These are phyloP conservation scores for Globisporangium sylvaticum DNA, from an alignment of 352 stramenopile species.

Conservation along the genomic window DNA sequence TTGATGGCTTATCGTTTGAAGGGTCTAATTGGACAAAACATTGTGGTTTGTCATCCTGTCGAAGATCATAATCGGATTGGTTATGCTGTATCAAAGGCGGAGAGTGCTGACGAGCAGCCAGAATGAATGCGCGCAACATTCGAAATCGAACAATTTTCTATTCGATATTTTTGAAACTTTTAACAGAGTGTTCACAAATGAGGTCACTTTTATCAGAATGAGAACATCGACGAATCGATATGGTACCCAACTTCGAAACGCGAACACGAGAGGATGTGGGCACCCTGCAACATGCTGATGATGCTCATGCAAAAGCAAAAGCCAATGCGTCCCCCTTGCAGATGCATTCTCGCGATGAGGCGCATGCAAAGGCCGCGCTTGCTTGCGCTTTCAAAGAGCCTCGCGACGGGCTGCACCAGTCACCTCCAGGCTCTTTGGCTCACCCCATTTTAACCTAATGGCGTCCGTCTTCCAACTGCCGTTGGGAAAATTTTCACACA, in stretches of 20 bases:
- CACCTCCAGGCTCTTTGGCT: neutral
- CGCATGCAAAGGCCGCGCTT: neutral
- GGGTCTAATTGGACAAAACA: neutral
- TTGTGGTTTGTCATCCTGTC: fast-evolving
- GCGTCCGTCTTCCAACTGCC: neutral
- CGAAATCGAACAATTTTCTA: neutral
- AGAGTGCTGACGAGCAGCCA: neutral
- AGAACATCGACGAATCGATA: too few relatives aligned
- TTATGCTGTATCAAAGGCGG: neutral
- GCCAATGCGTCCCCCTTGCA: neutral
- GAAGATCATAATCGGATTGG: neutral
- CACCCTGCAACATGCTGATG: too few relatives aligned
- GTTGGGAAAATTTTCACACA: neutral
- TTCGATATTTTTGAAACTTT: neutral
- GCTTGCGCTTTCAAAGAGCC: neutral
- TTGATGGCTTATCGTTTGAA: fast-evolving
- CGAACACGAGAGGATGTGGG: too few relatives aligned
- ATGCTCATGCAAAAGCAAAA: neutral
- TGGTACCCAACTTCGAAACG: too few relatives aligned
- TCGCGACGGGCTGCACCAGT: constrained; percentile 5
- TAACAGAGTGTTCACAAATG: neutral
- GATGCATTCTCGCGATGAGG: neutral
- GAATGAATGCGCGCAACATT: neutral
- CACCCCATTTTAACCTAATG: neutral
- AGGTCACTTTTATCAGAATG: neutral